phyloP scores from a whole-genome alignment of 768 basidiomycete genomes.

The Suillus weaverae region DNA sequence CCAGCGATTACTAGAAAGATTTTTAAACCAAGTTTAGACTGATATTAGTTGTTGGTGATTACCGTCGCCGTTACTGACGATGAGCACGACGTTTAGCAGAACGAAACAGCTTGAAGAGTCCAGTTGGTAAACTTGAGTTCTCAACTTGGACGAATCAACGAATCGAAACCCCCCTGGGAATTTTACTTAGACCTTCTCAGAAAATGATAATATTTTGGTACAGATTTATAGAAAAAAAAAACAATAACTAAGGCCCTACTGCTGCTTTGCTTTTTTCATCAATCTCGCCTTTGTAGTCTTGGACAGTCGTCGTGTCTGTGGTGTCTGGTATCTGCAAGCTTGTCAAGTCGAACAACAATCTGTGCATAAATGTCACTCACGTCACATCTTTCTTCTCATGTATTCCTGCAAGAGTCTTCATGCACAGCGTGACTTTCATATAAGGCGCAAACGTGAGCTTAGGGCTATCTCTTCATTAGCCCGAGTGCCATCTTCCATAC shows the following conservation, averaged over 20 bases:
- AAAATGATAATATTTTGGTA: constrained; percentile 9
- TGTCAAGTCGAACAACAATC: constrained; percentile 11
- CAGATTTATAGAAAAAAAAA: constrained; percentile 26
- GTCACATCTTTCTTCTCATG: constrained; percentile 44
- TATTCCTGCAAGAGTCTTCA: constrained; percentile 41
- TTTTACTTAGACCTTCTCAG: constrained; percentile 13
- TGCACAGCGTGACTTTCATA: constrained; percentile 69
- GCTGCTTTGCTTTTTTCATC: constrained; percentile 44
- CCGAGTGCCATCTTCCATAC: constrained; percentile 4
- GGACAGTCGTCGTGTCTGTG: constrained; percentile 50
- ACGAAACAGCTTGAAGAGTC: not conserved
- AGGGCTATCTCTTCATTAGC: constrained; percentile 36
- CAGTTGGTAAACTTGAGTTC: not conserved
- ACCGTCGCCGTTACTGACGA: constrained; percentile 1
- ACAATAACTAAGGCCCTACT: constrained; percentile 8
- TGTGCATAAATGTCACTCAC: constrained; percentile 36
- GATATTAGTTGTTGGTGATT: constrained; percentile 1
- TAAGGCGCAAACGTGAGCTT: constrained; percentile 60
- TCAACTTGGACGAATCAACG: constrained; percentile 4
- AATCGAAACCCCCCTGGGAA: constrained; percentile 11
- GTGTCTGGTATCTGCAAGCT: constrained; percentile 54
- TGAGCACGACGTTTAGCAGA: not conserved
- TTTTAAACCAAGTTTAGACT: not conserved
- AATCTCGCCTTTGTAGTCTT: constrained; percentile 58
- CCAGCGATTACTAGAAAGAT: not conserved